Base-by-base conservation (phyloP, 148 eudicot genomes). In the Pharnaceum exiguum region DNA sequence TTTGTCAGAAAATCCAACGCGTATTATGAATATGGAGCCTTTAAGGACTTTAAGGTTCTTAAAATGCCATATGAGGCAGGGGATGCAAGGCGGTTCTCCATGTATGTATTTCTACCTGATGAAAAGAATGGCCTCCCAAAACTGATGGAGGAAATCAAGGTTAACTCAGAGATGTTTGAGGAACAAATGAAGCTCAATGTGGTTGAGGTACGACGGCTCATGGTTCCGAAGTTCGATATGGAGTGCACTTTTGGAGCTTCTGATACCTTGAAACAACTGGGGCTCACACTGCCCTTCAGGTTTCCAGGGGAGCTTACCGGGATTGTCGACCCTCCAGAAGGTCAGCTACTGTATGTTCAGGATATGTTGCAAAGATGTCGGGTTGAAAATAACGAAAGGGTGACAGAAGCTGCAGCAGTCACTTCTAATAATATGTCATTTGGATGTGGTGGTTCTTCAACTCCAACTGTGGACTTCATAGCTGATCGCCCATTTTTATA, bases 401-500 rank as follows among this genome's bases (percentile, higher is more conserved):
- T 21, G 22, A 26, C 60, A 16, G 32, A 26, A 8, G 48, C 46
- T 10, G 48, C 33, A n/a, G n/a, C n/a, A n/a, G n/a, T n/a, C n/a
- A n/a, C n/a, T n/a, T n/a, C n/a, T n/a, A n/a, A n/a, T n/a, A n/a
- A n/a, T n/a, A n/a, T n/a, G n/a, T n/a, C n/a, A n/a, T n/a, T n/a
- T n/a, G n/a, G n/a, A n/a, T n/a, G n/a, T n/a, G n/a, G n/a, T n/a
- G n/a, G n/a, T n/a, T n/a, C n/a, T n/a, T n/a, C n/a, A n/a, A n/a
- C n/a, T n/a, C n/a, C n/a, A n/a, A n/a, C n/a, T n/a, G 23, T 66
- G 11, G 46, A 57, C 49, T 66, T 66, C 24, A 55, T 57, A 1
- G 56, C 63, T 18, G 63, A 66, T 29, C 70, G 47, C 9, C 70
- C 70, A 33, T 66, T 57, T 18, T 3, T 56, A 22, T 66, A 55